A percentile compares a stretch with the other conserved stretches of the same genome.
phyloP scores from a whole-genome alignment of 2,329 filamentous ascomycete species.

The Colletotrichum sp. region DNA sequence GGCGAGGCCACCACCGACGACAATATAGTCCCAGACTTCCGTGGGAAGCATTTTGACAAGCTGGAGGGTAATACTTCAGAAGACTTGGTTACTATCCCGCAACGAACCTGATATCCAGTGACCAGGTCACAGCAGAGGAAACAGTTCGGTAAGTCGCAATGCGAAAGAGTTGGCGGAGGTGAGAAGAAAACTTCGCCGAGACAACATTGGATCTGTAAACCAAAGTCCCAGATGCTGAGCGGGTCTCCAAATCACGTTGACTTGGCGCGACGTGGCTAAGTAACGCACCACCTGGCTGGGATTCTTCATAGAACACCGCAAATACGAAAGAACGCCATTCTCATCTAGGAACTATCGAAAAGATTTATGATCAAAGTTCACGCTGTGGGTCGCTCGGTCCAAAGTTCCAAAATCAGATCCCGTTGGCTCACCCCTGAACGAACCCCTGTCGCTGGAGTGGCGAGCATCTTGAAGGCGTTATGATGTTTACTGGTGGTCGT shows the following conservation, averaged over 20 bases:
- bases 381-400: background rate
- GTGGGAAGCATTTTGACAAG: background rate
- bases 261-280: background rate
- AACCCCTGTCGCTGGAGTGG: background rate
- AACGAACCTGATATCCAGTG: background rate
- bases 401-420: background rate
- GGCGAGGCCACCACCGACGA: constrained; percentile 41
- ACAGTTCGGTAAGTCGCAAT: background rate
- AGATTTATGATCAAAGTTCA: background rate
- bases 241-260: background rate
- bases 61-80: background rate
- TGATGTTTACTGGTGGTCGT: background rate
- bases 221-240: background rate
- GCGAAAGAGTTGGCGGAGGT: background rate
- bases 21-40: constrained; percentile 34
- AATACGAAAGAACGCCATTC: background rate
- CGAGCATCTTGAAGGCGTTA: background rate
- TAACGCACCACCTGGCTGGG: background rate
- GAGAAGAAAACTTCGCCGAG: background rate
- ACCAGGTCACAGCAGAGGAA: background rate
- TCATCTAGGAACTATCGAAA: background rate
- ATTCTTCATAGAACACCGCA: background rate
- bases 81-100: background rate
- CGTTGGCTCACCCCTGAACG: background rate
- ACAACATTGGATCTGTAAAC: background rate